These are phyloP conservation scores for Pythium phragmitis DNA, from an alignment of 352 stramenopile species.

Conservation along the genomic window DNA sequence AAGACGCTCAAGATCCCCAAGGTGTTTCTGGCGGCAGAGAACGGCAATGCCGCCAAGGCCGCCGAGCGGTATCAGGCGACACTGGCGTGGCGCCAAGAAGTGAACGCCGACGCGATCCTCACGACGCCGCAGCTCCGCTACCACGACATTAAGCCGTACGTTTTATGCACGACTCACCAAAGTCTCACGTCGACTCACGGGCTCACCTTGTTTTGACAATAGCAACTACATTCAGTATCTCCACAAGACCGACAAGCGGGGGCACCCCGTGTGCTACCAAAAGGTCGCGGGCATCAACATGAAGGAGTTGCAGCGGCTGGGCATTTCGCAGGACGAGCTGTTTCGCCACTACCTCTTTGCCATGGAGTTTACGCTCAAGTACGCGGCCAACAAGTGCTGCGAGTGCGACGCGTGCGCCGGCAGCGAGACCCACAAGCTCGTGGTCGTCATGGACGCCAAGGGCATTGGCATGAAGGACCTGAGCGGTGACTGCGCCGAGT, in stretches of 20 bases:
- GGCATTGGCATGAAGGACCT: slow-evolving; percentile 80
- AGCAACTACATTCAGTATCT: slow-evolving; percentile 79
- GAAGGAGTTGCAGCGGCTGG: slow-evolving; percentile 64
- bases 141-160: slow-evolving; percentile 64
- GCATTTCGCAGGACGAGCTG: slow-evolving; percentile 62
- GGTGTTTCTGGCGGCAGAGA: slow-evolving; percentile 65
- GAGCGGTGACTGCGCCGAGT: slow-evolving; percentile 76
- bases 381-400: slow-evolving; percentile 58
- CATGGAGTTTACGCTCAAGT: slow-evolving; percentile 85
- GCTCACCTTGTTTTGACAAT: not conserved
- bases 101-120: slow-evolving; percentile 71
- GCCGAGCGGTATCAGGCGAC: slow-evolving; percentile 60
- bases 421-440: slow-evolving; percentile 75
- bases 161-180: not conserved
- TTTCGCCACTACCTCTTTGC: slow-evolving; percentile 84
- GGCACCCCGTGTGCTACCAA: slow-evolving; percentile 79
- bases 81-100: slow-evolving; percentile 73
- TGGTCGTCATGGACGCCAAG: slow-evolving; percentile 68
- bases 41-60: slow-evolving; percentile 62
- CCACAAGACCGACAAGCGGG: slow-evolving; percentile 79
- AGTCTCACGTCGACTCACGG: no score
- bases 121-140: slow-evolving; percentile 57
- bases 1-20: slow-evolving; percentile 33
- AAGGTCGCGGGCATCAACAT: slow-evolving; percentile 85
- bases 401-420: slow-evolving; percentile 49